phyloP scores from a whole-genome alignment of 805 yeast species.

The Candida railenensis region DNA sequence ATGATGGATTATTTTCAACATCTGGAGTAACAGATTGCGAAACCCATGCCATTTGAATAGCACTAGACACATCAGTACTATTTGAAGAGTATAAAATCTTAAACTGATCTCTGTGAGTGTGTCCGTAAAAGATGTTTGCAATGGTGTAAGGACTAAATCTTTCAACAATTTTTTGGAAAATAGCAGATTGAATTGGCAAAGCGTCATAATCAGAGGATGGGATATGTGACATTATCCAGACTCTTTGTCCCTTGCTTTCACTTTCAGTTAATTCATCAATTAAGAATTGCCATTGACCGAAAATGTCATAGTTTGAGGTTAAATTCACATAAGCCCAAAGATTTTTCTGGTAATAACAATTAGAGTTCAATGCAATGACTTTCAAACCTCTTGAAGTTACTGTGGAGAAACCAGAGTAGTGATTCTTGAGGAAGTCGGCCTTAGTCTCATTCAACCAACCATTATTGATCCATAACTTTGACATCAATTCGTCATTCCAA shows the following conservation, averaged over 20 bases:
- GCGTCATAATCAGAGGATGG: constrained; percentile 57
- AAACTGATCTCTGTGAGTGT: constrained; percentile 70
- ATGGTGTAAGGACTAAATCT: constrained; percentile 69
- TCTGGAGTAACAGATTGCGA: constrained; percentile 67
- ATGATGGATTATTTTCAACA: constrained; percentile 60
- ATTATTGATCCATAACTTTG: constrained; percentile 34
- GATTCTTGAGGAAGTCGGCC: constrained; percentile 32
- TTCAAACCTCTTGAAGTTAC: constrained; percentile 57
- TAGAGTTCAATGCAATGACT: constrained; percentile 63
- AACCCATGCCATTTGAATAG: constrained; percentile 60
- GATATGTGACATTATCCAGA: constrained; percentile 73
- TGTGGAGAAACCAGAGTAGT: constrained; percentile 62
- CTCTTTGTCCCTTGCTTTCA: constrained; percentile 58
- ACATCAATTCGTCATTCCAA: constrained; percentile 38
- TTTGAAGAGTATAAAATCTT: constrained; percentile 53
- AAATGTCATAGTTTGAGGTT: constrained; percentile 55
- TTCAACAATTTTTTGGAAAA: constrained; percentile 56
- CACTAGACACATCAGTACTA: constrained; percentile 42
- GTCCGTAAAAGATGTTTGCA: constrained; percentile 70
- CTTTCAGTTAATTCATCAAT: constrained; percentile 61
- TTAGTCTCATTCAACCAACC: constrained; percentile 34
- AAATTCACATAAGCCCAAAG: constrained; percentile 50
- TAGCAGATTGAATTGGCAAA: constrained; percentile 58
- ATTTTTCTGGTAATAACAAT: constrained; percentile 65
- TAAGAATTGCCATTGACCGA: constrained; percentile 62